Evolutionary conservation across 768 basidiomycete species (phyloP), one percentile per base, ranked within the genome.

Genomic region (Tricholomella constricta): DNA sequence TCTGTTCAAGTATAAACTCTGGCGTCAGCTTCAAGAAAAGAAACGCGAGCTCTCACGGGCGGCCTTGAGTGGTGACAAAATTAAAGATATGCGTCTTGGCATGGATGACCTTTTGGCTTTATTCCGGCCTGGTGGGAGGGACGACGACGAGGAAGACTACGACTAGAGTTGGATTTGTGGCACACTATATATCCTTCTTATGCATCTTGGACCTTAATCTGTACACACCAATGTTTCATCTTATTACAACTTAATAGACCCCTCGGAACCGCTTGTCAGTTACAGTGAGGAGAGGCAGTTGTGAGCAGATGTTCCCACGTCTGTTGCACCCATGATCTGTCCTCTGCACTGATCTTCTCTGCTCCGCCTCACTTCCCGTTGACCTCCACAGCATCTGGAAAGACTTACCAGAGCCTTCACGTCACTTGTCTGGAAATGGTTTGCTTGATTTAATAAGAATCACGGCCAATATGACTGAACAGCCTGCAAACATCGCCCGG

Each of bases 41-140:
- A 98, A 98, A 74, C 83, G 94, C 4, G 85, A 83, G 43, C 78
- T 98, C 1, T 84, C 95, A 2, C 78, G 78, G 22, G 92, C 94
- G 1, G 92, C 94, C 0, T 70, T 98, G 52, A 88, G 90, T 27
- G 96, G 96, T 8, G 86, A 92, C 72, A 93, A 89, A 70, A 77
- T 91, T 64, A 90, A 92, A 81, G 84, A 85, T 62, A 81, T 86
- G 79, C 86, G 85, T 57, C 83, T 98, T 19, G 85, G 88, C 9
- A 74, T 94, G 71, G 86, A 94, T 22, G 95, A 98, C 54, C 78
- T 98, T 56, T 80, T 95, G 70, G 87, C 85, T 0, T 72, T 94
- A 34, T 92, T 94, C 78, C 75, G 79, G 51, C 77, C 78, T 38
- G 81, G 82, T 41, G 76, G 76, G 14, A 72, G 73, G 11, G 76